A percentile compares a stretch with the other conserved stretches of the same genome.
Evolutionary conservation across 306 rosid species (phyloP).

Genomic region (Dalbergia cochinchinensis): DNA sequence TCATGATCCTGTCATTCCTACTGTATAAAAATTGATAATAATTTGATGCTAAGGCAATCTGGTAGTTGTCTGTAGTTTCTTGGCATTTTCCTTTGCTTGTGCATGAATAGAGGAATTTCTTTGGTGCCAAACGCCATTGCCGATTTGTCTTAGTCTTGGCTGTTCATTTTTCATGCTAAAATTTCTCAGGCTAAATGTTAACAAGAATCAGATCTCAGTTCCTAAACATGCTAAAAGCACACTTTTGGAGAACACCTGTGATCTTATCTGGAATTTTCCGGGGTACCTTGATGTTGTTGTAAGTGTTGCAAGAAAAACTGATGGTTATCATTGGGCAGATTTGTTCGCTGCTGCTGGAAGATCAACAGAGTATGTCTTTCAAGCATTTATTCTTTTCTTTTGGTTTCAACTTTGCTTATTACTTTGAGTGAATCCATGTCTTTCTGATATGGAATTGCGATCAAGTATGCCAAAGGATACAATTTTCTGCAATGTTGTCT

Average conservation of each 20-base stretch:
- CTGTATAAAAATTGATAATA: conserved; percentile 22
- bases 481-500: background rate
- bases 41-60: conserved; percentile 22
- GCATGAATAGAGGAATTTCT: conserved; percentile 31
- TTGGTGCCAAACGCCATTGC: conserved; percentile 21
- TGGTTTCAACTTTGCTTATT: conserved; percentile 33
- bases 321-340: conserved; percentile 99
- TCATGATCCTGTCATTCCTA: background rate
- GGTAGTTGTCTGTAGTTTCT: conserved; percentile 36
- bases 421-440: conserved; percentile 12
- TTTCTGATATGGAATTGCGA: conserved; percentile 5
- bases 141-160: conserved; percentile 24
- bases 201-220: conserved; percentile 68
- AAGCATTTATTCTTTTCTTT: conserved; percentile 43
- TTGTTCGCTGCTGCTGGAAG: conserved; percentile 94
- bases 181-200: conserved; percentile 75
- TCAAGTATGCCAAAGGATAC: background rate
- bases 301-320: conserved; percentile 99
- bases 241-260: conserved; percentile 96
- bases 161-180: conserved; percentile 40
- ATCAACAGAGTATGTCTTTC: conserved; percentile 84
- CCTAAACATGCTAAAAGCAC: conserved; percentile 61
- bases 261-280: conserved; percentile 83
- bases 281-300: conserved; percentile 97
- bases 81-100: conserved; percentile 42